These are phyloP conservation scores for Crocinoboletus sp. DNA, from an alignment of 1,284 basidiomycete species.

Conservation along the genomic window DNA sequence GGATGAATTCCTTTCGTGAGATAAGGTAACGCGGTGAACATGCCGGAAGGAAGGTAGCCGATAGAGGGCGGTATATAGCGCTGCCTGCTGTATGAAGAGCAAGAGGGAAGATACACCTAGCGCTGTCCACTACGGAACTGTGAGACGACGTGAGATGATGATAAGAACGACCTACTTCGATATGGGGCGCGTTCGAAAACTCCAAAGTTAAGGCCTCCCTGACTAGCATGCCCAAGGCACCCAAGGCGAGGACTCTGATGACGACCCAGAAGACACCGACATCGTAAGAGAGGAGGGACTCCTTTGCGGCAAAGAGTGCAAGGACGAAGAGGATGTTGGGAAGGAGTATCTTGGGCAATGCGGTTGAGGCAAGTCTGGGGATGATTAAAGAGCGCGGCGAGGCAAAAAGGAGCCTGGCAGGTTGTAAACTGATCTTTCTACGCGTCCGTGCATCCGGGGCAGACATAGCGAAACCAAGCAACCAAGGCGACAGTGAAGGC, in stretches of 20 bases:
- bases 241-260: conserved; percentile 63
- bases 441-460: conserved; percentile 64
- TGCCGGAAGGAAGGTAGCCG: conserved; percentile 62
- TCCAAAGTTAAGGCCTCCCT: conserved; percentile 55
- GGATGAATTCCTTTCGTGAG: not conserved
- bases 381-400: not conserved
- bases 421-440: conserved; percentile 59
- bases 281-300: conserved; percentile 58
- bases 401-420: conserved; percentile 45
- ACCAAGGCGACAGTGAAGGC: not conserved
- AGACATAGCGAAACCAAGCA: conserved; percentile 41
- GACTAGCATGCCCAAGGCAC: conserved; percentile 52
- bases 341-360: conserved; percentile 51
- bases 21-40: conserved; percentile 13
- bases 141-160: conserved; percentile 9
- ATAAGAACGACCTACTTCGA: conserved; percentile 47
- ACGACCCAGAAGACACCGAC: conserved; percentile 70
- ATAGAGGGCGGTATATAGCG: conserved; percentile 58
- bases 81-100: conserved; percentile 61
- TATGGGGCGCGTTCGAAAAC: conserved; percentile 44
- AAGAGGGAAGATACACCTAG: conserved; percentile 62
- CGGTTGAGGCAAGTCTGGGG: conserved; percentile 43
- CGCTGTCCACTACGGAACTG: conserved; percentile 56
- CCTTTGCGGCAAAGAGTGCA: conserved; percentile 59
- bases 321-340: conserved; percentile 59